Evolutionary conservation across 805 yeast genomes (phyloP).

Genomic region (Candida ipomoeae): DNA sequence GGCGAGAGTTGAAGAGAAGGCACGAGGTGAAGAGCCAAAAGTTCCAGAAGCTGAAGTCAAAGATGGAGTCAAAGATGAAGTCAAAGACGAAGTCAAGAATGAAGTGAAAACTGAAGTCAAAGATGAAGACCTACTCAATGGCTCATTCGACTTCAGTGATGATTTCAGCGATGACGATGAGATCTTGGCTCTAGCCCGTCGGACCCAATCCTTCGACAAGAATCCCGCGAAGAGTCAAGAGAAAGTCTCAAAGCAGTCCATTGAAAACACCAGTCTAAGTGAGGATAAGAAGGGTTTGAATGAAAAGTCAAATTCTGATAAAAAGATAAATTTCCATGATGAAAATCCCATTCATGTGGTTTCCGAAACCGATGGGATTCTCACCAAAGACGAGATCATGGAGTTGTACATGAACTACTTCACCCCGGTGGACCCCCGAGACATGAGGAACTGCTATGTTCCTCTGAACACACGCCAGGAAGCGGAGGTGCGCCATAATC

Average conservation of each 20-base stretch:
- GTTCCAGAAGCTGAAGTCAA: not conserved
- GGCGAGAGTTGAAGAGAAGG: not conserved
- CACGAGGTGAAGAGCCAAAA: not conserved
- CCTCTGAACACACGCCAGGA: not conserved
- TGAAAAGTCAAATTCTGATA: too few species aligned
- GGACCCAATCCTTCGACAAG: constrained; percentile 15
- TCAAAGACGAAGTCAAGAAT: not conserved
- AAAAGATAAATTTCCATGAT: not conserved
- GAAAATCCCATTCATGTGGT: not conserved
- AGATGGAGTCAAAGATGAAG: not conserved
- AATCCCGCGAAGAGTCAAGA: not conserved
- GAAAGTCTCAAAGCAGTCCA: not conserved
- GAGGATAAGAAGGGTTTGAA: too few species aligned
- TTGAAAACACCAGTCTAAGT: too few species aligned
- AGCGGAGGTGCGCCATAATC: not conserved
- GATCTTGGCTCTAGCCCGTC: constrained; percentile 12
- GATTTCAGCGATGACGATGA: constrained; percentile 18
- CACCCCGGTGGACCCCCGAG: constrained; percentile 18
- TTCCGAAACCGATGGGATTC: constrained; percentile 33
- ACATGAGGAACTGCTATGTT: constrained; percentile 4
- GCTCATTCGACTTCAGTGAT: not conserved
- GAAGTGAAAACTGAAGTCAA: not conserved
- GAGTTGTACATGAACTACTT: constrained; percentile 41
- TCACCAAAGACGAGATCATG: constrained; percentile 32
- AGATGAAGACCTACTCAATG: not conserved